Evolutionary conservation across 2,329 filamentous ascomycete genomes (phyloP).

Genomic region (Stemphylium vesicarium): DNA sequence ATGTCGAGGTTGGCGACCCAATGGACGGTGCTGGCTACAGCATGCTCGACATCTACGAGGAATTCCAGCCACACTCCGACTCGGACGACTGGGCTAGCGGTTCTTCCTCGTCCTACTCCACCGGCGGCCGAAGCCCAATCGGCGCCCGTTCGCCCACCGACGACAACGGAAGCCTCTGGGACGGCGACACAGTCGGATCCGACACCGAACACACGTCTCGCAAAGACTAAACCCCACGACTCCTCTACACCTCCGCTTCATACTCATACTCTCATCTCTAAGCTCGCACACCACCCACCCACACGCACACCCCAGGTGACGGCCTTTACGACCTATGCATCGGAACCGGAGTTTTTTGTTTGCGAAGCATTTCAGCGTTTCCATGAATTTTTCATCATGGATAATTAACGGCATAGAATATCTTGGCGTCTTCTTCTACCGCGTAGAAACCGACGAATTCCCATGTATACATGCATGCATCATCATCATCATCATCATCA

Average conservation of each 20-base stretch:
- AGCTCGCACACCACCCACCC: slow-evolving; percentile 28
- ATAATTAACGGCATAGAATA: slow-evolving; percentile 32
- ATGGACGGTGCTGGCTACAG: slow-evolving; percentile 57
- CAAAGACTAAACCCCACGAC: slow-evolving; percentile 27
- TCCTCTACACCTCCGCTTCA: slow-evolving; percentile 14
- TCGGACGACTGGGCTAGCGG: slow-evolving; percentile 91
- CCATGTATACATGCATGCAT: slow-evolving; percentile 1
- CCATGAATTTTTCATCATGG: slow-evolving; percentile 20
- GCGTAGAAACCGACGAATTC: slow-evolving; percentile 14
- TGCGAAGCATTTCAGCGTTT: slow-evolving; percentile 46
- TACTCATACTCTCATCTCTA: slow-evolving; percentile 31
- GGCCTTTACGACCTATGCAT: slow-evolving; percentile 49
- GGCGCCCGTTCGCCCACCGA: slow-evolving; percentile 58
- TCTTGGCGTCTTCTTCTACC: slow-evolving; percentile 22
- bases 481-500: not conserved
- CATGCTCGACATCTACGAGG: slow-evolving; percentile 63
- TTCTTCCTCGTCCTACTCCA: slow-evolving; percentile 78
- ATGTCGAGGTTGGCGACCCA: slow-evolving; percentile 80
- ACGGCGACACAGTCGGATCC: slow-evolving; percentile 62
- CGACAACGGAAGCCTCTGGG: slow-evolving; percentile 63
- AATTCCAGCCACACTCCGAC: slow-evolving; percentile 62
- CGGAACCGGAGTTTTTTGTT: slow-evolving; percentile 42
- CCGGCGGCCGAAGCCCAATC: slow-evolving; percentile 63
- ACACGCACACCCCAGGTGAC: slow-evolving; percentile 24
- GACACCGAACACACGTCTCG: slow-evolving; percentile 46